Conservation (phyloP, 192 early-diverging fungal genomes). For the Coemansia sp. region DNA sequence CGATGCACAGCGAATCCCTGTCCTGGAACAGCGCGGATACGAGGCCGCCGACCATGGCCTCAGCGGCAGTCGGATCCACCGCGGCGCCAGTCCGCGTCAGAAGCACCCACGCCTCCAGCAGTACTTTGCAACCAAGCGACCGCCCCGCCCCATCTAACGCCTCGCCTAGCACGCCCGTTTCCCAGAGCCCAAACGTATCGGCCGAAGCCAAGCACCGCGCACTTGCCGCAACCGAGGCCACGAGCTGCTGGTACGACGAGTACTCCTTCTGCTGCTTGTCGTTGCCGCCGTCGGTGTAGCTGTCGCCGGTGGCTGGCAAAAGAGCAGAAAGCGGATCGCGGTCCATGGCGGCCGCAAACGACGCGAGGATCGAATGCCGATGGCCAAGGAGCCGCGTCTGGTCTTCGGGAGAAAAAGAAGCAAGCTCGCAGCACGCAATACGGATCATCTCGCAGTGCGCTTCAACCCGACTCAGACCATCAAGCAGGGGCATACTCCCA, state of each 20-base stretch:
- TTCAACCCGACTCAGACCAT: conserved; percentile 10
- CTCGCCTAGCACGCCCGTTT: conserved; percentile 11
- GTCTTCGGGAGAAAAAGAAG: conserved; percentile 21
- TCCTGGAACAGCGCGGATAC: not conserved
- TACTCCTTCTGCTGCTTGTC: not conserved
- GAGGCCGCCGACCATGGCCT: not conserved
- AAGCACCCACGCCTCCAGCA: conserved; percentile 30
- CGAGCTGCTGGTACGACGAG: conserved; percentile 23
- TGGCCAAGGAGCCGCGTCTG: conserved; percentile 21
- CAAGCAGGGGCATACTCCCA: conserved; percentile 11
- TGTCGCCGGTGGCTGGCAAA: not conserved
- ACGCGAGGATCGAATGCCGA: conserved; percentile 11
- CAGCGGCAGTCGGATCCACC: not conserved
- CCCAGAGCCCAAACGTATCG: conserved; percentile 22
- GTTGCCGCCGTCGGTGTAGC: conserved; percentile 4
- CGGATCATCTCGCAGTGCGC: conserved; percentile 32
- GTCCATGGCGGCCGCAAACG: conserved; percentile 29
- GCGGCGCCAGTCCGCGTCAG: conserved; percentile 2
- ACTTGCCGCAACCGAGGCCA: conserved; percentile 15
- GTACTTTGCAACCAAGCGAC: conserved; percentile 18
- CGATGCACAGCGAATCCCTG: not conserved
- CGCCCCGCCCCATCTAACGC: conserved; percentile 8
- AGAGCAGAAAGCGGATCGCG: conserved; percentile 24
- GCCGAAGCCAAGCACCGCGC: conserved; percentile 16
- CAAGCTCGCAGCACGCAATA: conserved; percentile 16